These are phyloP conservation scores for Inga oerstediana DNA, from an alignment of 306 rosid genomes.

Conservation along the genomic window DNA sequence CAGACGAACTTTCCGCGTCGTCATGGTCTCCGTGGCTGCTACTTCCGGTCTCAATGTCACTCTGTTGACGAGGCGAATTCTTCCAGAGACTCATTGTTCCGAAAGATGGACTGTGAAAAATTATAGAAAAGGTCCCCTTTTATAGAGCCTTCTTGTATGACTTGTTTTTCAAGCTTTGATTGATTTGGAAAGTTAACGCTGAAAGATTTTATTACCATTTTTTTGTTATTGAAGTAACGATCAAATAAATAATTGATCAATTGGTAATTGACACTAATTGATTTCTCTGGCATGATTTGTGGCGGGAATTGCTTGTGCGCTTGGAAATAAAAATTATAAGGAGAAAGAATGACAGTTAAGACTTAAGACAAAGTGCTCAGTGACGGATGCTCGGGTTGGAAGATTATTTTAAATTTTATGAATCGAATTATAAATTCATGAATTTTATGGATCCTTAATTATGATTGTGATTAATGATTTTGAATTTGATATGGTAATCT, in stretches of 20 bases:
- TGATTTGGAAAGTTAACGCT: not conserved
- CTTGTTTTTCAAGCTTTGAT: not conserved
- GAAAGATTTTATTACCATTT: not conserved
- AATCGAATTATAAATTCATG: too few relatives aligned
- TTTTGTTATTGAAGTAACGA: not conserved
- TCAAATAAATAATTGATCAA: not conserved
- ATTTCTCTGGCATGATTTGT: not conserved
- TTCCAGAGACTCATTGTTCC: slow-evolving; percentile 48
- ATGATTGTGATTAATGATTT: not conserved
- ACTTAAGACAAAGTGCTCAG: not conserved
- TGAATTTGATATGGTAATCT: too few relatives aligned
- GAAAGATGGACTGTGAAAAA: not conserved
- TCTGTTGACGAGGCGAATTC: slow-evolving; percentile 48
- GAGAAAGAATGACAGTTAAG: not conserved
- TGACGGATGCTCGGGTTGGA: not conserved
- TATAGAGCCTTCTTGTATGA: not conserved
- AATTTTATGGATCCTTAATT: not conserved
- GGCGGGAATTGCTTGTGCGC: not conserved
- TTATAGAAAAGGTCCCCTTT: too few relatives aligned
- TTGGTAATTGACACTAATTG: not conserved
- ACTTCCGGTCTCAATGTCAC: slow-evolving; percentile 68
- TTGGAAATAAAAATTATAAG: not conserved
- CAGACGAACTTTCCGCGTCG: slow-evolving; percentile 39
- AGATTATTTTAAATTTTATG: not conserved
- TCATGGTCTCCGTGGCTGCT: slow-evolving; percentile 44